phyloP scores from a whole-genome alignment of 2,329 filamentous ascomycete genomes.

The Talaromyces sp. region DNA sequence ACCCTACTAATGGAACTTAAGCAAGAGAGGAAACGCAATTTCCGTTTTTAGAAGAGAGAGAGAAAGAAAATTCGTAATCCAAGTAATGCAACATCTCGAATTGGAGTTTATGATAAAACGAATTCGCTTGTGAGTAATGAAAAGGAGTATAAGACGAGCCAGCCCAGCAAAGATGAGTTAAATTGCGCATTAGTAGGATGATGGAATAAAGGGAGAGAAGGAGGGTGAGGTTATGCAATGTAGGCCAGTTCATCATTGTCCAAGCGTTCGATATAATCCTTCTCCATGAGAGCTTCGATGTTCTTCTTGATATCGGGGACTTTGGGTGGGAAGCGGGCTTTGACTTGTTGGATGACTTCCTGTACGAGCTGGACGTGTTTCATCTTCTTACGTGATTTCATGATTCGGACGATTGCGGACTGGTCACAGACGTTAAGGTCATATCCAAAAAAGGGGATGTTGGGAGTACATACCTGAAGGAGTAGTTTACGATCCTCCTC shows the following conservation, averaged over 20 bases:
- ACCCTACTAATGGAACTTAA: neutral
- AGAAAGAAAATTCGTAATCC: neutral
- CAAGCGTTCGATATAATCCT: constrained; percentile 94
- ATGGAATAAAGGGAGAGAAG: neutral
- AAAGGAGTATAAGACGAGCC: neutral
- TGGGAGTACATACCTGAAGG: constrained; percentile 71
- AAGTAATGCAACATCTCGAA: constrained; percentile 5
- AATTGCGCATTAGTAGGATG: neutral
- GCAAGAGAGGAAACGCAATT: neutral
- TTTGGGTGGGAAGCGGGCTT: constrained; percentile 86
- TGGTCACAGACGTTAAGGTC: constrained; percentile 40
- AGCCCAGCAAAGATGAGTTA: neutral
- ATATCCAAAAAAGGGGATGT: constrained; percentile 11
- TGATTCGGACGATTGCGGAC: constrained; percentile 98
- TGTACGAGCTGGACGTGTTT: constrained; percentile 93
- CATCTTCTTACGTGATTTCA: constrained; percentile 99
- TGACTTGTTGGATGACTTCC: constrained; percentile 95
- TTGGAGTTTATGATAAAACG: neutral
- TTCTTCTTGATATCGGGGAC: constrained; percentile 98
- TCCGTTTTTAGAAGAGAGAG: neutral
- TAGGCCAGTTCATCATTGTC: constrained; percentile 95
- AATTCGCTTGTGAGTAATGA: neutral
- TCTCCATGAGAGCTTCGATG: constrained; percentile 96
- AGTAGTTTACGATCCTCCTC: constrained; percentile 96
- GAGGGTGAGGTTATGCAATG: constrained; percentile 63